phyloP scores from a whole-genome alignment of 805 yeast genomes.

The Geotrichum ghanense region DNA sequence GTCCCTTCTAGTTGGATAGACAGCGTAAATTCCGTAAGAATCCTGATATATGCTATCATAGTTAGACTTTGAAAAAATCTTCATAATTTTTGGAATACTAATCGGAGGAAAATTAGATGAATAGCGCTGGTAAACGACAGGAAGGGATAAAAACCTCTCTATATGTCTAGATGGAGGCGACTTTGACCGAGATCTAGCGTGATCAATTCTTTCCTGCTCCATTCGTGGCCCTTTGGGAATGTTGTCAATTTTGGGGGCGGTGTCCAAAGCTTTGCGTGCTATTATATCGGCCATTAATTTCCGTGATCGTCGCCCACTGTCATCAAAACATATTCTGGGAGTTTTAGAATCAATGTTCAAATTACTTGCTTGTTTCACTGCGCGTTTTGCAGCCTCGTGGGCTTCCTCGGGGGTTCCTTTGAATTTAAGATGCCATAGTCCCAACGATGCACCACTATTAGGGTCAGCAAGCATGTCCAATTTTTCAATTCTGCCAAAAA shows the following conservation, averaged over 20 bases:
- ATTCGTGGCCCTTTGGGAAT: slow-evolving; percentile 2
- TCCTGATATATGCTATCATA: not conserved
- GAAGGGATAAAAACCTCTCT: not conserved
- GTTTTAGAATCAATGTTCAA: slow-evolving; percentile 43
- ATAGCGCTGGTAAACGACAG: not conserved
- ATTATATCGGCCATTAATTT: slow-evolving; percentile 6
- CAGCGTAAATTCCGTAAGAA: not conserved
- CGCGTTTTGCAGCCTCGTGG: slow-evolving; percentile 34
- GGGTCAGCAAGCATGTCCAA: slow-evolving; percentile 57
- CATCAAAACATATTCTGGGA: slow-evolving; percentile 25
- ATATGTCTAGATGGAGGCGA: not conserved
- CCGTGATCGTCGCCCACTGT: slow-evolving; percentile 22
- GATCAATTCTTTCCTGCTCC: slow-evolving; percentile 1
- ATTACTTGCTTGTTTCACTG: slow-evolving; percentile 31
- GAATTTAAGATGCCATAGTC: slow-evolving; percentile 53
- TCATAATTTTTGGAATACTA: slow-evolving; percentile 8
- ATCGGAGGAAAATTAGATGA: slow-evolving; percentile 4
- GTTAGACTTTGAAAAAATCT: not conserved
- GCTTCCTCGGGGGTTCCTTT: slow-evolving; percentile 41
- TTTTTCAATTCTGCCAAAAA: slow-evolving; percentile 53
- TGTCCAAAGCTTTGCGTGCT: slow-evolving; percentile 5
- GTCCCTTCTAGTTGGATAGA: not conserved
- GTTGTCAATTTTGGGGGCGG: slow-evolving; percentile 4
- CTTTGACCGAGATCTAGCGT: slow-evolving; percentile 2
- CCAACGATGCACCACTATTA: slow-evolving; percentile 65